Conservation (phyloP, 371 early-diverging fungal genomes). For the Sporodiniella umbellata region DNA sequence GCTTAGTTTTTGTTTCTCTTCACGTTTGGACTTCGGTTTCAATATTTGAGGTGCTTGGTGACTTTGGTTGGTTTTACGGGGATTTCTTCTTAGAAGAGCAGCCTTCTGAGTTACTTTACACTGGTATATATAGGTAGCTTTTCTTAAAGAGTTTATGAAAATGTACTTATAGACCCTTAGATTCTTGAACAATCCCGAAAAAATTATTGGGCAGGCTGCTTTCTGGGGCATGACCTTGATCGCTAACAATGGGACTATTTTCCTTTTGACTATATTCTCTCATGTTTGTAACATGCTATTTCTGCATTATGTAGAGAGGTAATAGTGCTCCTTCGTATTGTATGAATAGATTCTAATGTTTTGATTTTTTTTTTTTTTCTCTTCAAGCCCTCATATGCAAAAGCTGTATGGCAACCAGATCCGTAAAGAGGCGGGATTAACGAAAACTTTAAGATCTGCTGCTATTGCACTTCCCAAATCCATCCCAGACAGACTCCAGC, state of each 20-base stretch:
- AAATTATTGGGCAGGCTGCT: conserved; percentile 84
- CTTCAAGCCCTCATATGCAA: conserved; percentile 79
- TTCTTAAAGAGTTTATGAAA: not conserved
- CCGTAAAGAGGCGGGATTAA: conserved; percentile 75
- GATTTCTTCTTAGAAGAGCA: conserved; percentile 81
- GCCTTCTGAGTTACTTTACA: conserved; percentile 63
- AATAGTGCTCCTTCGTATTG: conserved; percentile 3
- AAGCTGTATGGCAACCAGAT: conserved; percentile 77
- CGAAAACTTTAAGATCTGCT: conserved; percentile 51
- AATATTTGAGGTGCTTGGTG: conserved; percentile 86
- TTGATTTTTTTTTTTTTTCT: not conserved
- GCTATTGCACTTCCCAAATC: conserved; percentile 31
- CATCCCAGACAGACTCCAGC: conserved; percentile 30
- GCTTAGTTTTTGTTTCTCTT: conserved; percentile 70
- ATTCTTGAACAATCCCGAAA: conserved; percentile 88
- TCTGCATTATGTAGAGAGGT: conserved; percentile 74
- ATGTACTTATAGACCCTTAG: conserved; percentile 20
- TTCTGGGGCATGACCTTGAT: conserved; percentile 90
- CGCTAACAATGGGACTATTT: conserved; percentile 72
- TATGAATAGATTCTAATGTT: no score
- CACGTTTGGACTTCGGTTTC: conserved; percentile 86
- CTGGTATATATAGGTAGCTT: conserved; percentile 77
- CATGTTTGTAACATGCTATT: conserved; percentile 79
- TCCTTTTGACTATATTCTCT: conserved; percentile 77
- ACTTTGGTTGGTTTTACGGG: conserved; percentile 92